A percentile compares a stretch with the other conserved stretches of the same genome.
Evolutionary conservation across 306 rosid genomes (phyloP).

Genomic region (Parietaria judaica): DNA sequence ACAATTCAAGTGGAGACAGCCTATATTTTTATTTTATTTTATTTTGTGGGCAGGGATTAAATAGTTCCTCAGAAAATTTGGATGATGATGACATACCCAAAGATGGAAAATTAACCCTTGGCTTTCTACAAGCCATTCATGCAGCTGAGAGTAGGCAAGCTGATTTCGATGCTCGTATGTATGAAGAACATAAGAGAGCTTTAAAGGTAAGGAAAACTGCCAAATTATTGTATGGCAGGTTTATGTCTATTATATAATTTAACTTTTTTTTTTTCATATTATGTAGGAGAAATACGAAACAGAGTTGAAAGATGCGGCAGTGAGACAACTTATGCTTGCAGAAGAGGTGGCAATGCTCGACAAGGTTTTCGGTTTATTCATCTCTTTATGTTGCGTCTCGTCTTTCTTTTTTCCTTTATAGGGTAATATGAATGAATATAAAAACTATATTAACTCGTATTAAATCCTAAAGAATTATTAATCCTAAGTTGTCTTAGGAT

Average conservation of each 20-base stretch:
- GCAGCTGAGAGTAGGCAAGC: conserved; percentile 86
- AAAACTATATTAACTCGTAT: too few species aligned
- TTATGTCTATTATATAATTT: neutral
- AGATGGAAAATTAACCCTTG: conserved; percentile 76
- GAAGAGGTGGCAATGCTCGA: conserved; percentile 89
- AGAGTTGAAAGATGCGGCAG: conserved; percentile 83
- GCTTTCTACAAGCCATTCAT: conserved; percentile 85
- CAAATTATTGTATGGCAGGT: neutral
- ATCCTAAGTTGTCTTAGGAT: too few species aligned
- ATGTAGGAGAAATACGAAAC: conserved; percentile 70
- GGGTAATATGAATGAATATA: neutral
- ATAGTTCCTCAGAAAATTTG: conserved; percentile 41
- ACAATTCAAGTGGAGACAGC: conserved; percentile 6
- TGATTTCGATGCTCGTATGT: conserved; percentile 59
- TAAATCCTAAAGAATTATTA: too few species aligned
- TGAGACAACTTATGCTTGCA: conserved; percentile 80
- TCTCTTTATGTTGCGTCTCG: neutral
- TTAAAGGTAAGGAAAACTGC: conserved; percentile 47
- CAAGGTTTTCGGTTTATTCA: conserved; percentile 40
- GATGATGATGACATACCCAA: conserved; percentile 56
- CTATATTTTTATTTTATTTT: conserved; percentile 22
- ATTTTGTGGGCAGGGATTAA: conserved; percentile 37
- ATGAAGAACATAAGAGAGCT: conserved; percentile 60
- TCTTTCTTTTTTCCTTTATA: neutral
- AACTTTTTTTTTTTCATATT: neutral